Base-by-base conservation (phyloP, 345 rosid species). In the Bruguiera sexangula region DNA sequence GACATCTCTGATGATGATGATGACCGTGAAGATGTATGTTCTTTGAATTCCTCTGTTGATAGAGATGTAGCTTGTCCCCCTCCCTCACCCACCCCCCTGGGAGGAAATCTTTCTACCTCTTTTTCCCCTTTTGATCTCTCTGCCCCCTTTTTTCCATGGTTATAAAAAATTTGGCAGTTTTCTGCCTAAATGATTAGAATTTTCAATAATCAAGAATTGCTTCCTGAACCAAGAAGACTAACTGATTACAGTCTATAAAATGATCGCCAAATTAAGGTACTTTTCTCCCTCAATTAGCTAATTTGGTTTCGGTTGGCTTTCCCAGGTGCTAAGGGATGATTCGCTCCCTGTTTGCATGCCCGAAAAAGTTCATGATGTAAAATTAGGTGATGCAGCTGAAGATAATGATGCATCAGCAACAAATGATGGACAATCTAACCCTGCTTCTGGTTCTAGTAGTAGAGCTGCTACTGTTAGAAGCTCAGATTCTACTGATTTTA, bases 311-410 rank as follows among this genome's bases (percentile, higher is more conserved):
- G 78, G 36, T 58, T 75, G 1, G 22, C 50, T 31, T 24, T 31
- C 11, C 46, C 87, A 96, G 99, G 88, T 88, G 67, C 79, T 96
- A 50, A 70, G 85, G 80, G 96, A 89, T 85, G 98, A 89, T 81
- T 82, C 89, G 56, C 89, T 89, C 73, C 97, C 98, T 70, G 79
- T 86, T 62, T 96, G 90, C 90, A 87, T 88, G 82, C 79, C 99
- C 62, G 98, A 92, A 37, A 90, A 88, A 79, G 99, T 96, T 34
- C 98, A 89, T 65, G 99, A 96, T 83, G 99, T 96, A 34, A 90
- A 92, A 79, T 78, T 96, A 84, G 86, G 93, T n/a, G 99, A 90
- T 83, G 78, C 89, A 34, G 83, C 83, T 37, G 99, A 96, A 68
- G 97, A 85, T 76, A 72, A 65, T 30, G 61, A 73, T 50, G 80